These are phyloP conservation scores for Apophysomyces sp. DNA, from an alignment of 371 early-diverging fungal species.

Conservation along the genomic window DNA sequence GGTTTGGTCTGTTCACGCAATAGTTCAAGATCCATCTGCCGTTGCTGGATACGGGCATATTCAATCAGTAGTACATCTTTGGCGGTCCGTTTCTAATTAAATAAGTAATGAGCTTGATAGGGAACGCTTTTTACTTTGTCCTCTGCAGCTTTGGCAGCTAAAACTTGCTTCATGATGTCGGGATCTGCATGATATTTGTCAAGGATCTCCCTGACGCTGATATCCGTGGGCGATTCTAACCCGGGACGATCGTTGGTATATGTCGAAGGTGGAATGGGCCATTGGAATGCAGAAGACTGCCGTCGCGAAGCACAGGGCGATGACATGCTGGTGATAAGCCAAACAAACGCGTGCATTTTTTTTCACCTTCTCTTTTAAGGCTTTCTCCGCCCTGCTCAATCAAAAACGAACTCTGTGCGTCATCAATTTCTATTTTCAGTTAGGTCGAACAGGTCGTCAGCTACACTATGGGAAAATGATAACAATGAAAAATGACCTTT, in stretches of 20 bases:
- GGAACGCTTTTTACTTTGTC: slow-evolving; percentile 37
- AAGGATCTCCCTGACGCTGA: slow-evolving; percentile 45
- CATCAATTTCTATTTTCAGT: too few relatives aligned
- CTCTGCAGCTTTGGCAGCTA: slow-evolving; percentile 52
- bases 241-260: neutral
- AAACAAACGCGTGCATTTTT: neutral
- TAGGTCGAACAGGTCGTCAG: too few relatives aligned
- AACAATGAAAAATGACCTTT: too few relatives aligned
- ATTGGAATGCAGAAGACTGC: slow-evolving; percentile 25
- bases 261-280: slow-evolving; percentile 22
- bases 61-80: slow-evolving; percentile 32
- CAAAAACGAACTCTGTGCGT: too few relatives aligned
- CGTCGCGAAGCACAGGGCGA: slow-evolving; percentile 2
- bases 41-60: slow-evolving; percentile 32
- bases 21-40: slow-evolving; percentile 37
- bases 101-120: neutral
- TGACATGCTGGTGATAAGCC: neutral
- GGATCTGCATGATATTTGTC: slow-evolving; percentile 39
- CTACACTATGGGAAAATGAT: too few relatives aligned
- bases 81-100: slow-evolving; percentile 36
- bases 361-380: too few relatives aligned
- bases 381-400: too few relatives aligned
- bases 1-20: slow-evolving; percentile 27
- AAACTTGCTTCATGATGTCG: slow-evolving; percentile 40
- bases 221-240: slow-evolving; percentile 14